Conservation (phyloP, 2,329 filamentous ascomycete genomes). For the Talaromyces sp. region DNA sequence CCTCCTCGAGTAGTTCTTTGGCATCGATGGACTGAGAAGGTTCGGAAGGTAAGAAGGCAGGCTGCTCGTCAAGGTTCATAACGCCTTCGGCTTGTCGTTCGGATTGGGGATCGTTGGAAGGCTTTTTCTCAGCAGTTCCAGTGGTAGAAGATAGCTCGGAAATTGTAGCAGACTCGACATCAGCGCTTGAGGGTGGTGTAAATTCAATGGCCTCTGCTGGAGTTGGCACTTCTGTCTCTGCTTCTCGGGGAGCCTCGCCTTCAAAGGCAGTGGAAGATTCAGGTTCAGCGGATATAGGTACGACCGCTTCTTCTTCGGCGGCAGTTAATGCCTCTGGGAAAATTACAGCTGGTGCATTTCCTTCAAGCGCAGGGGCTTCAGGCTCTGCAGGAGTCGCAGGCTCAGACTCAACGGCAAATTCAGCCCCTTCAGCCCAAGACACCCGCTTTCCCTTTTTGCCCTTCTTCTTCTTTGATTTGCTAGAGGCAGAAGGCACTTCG, state of each 20-base stretch:
- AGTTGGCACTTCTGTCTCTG: not conserved
- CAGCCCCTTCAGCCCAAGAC: slow-evolving; percentile 23
- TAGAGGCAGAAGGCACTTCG: not conserved
- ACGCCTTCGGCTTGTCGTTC: not conserved
- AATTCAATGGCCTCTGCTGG: not conserved
- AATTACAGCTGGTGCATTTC: not conserved
- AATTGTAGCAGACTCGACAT: not conserved
- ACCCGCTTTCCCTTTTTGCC: slow-evolving; percentile 39
- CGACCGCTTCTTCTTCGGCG: not conserved
- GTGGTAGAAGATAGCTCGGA: not conserved
- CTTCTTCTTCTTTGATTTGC: slow-evolving; percentile 41
- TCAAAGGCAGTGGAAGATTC: not conserved
- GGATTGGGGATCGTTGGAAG: not conserved
- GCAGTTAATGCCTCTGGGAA: not conserved
- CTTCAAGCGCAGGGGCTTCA: not conserved
- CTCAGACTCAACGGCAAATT: not conserved
- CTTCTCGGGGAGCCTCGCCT: not conserved
- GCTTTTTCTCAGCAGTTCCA: not conserved
- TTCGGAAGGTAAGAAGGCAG: not conserved
- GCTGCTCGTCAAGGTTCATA: not conserved
- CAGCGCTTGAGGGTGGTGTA: not conserved
- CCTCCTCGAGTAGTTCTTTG: not conserved
- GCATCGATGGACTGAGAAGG: not conserved
- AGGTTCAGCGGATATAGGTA: not conserved
- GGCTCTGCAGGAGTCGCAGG: not conserved